Evolutionary conservation across 345 rosid genomes (phyloP).

Genomic region (Ceriops tagal): DNA sequence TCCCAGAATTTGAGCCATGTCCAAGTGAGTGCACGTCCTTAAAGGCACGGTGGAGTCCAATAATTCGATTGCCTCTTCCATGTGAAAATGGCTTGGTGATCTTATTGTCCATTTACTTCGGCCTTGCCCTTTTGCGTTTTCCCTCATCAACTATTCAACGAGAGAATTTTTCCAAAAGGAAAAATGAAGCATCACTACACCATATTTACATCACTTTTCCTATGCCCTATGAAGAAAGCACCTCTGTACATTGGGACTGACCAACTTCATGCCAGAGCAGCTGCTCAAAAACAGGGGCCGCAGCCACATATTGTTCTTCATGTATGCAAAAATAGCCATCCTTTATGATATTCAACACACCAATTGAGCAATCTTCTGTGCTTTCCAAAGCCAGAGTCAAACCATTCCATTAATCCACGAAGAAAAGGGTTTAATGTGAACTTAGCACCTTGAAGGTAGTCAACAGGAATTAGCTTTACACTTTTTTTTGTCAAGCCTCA

Average conservation of each 20-base stretch:
- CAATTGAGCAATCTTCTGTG: background rate
- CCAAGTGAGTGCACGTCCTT: too few relatives aligned
- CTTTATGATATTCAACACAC: background rate
- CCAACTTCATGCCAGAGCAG: constrained; percentile 4
- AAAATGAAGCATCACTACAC: constrained; percentile 14
- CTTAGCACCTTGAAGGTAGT: constrained; percentile 23
- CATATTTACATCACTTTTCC: constrained; percentile 13
- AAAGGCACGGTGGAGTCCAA: too few relatives aligned
- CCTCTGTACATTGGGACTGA: constrained; percentile 20
- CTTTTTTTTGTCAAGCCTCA: constrained; percentile 31
- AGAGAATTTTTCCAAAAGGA: background rate
- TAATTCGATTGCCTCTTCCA: too few relatives aligned
- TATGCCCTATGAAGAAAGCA: constrained; percentile 12
- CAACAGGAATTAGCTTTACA: constrained; percentile 30
- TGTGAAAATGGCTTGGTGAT: too few relatives aligned
- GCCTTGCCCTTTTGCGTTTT: too few relatives aligned
- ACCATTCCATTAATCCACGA: constrained; percentile 4
- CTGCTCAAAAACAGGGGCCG: too few relatives aligned
- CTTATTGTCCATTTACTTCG: too few relatives aligned
- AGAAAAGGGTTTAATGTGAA: background rate
- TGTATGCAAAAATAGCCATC: background rate
- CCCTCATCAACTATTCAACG: background rate
- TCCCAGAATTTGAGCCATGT: too few relatives aligned
- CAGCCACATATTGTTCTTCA: background rate
- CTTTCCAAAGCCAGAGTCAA: constrained; percentile 9